Base-by-base conservation (phyloP, 305 asterid species). In the Striga hermonthica region DNA sequence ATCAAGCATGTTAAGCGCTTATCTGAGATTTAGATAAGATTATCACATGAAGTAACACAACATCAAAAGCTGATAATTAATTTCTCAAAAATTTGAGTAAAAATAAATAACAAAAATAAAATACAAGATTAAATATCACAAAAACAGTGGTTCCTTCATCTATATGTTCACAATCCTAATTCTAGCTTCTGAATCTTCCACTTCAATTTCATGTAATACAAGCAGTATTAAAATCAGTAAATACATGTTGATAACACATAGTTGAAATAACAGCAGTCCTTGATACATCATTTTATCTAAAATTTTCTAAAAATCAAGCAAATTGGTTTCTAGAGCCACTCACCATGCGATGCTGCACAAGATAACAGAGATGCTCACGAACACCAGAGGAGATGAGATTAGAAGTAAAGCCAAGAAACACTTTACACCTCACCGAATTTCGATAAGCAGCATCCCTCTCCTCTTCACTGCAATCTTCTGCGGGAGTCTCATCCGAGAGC, bases 361-460 rank as follows among this genome's bases (percentile, higher is more conserved):
- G 95, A 80, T 82, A 93, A 7, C 95, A 85, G 59, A 93, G 75
- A 0, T 77, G 79, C 62, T 93, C 99, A 41, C 99, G 82, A 57
- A 93, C 70, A 37, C 99, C 99, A 6, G 99, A 93, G 60, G 99
- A 93, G 56, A 88, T 80, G 60, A 93, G 86, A 74, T 93, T 93
- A 9, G 99, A 93, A 56, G 97, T 93, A 78, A 93, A 93, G 40
- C 97, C 96, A 54, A 90, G 89, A 72, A 93, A 93, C 57, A 93
- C 77, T 80, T 93, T 93, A 74, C 97, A 88, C 75, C 65, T 84
- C 62, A 84, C 91, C 5, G 95, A 85, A 50, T 79, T 80, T 64
- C 99, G 80, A 73, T 78, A 88, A 35, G 73, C 73, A 10, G 70
- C 75, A 35, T 79, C 82, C 62, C 75, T 81, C 78, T 88, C 97